These are phyloP conservation scores for Butyriboletus appendiculatus DNA, from an alignment of 1,284 basidiomycete species.

Conservation along the genomic window DNA sequence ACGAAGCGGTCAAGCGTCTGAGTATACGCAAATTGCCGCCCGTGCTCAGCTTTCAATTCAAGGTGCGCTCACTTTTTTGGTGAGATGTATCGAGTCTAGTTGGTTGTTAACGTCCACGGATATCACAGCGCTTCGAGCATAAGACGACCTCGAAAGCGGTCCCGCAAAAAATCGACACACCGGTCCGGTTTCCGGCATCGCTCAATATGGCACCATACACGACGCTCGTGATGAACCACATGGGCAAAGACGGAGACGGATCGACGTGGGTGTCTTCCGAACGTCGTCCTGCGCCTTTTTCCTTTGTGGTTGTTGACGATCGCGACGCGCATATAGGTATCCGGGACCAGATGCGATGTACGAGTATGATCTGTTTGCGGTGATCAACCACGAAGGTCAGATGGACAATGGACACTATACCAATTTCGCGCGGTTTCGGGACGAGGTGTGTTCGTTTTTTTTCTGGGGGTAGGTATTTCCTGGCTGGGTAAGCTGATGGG, in stretches of 20 bases:
- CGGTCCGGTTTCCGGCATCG: conserved; percentile 79
- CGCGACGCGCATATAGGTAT: conserved; percentile 30
- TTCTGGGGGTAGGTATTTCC: neutral
- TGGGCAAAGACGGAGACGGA: conserved; percentile 44
- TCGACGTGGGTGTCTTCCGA: conserved; percentile 35
- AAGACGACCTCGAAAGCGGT: conserved; percentile 68
- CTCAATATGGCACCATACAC: conserved; percentile 92
- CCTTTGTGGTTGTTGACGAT: neutral
- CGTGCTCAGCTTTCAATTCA: conserved; percentile 94
- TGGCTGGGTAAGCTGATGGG: conserved; percentile 1
- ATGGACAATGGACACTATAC: conserved; percentile 96
- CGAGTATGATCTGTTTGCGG: conserved; percentile 91
- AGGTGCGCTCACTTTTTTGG: conserved; percentile 49
- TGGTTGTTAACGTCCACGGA: neutral
- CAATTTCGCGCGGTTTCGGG: conserved; percentile 75
- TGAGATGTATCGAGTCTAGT: neutral
- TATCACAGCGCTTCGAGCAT: conserved; percentile 86
- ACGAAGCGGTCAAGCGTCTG: conserved; percentile 81
- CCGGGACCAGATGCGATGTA: conserved; percentile 73
- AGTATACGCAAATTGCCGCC: conserved; percentile 86
- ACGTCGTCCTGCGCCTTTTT: neutral
- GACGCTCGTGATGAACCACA: conserved; percentile 53
- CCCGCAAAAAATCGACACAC: conserved; percentile 84
- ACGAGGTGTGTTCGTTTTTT: conserved; percentile 52
- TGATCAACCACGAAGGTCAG: conserved; percentile 94